phyloP scores from a whole-genome alignment of 2,329 filamentous ascomycete species.

The Monosporascus sp. region DNA sequence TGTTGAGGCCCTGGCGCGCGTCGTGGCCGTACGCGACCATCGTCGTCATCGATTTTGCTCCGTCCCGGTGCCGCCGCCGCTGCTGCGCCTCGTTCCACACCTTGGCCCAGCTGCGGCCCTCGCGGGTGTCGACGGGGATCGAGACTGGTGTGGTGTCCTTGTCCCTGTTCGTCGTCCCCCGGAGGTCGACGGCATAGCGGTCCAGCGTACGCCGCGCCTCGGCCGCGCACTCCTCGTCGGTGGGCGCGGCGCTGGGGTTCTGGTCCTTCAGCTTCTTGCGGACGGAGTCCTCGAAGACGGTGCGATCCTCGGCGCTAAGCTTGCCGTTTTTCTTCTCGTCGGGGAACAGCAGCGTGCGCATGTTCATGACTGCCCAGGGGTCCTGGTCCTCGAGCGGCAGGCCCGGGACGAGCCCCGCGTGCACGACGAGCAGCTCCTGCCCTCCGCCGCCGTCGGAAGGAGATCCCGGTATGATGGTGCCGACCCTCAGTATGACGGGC shows the following conservation, averaged over 20 bases:
- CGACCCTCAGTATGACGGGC: conserved; percentile 73
- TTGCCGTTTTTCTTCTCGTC: conserved; percentile 19
- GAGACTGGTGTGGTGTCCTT: background rate
- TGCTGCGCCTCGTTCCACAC: conserved; percentile 51
- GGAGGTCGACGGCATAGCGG: conserved; percentile 1
- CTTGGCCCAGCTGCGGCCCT: conserved; percentile 63
- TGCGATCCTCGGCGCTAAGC: background rate
- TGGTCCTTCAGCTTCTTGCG: conserved; percentile 25
- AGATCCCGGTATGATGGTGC: conserved; percentile 38
- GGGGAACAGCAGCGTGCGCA: conserved; percentile 69
- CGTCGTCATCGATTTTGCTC: conserved; percentile 31
- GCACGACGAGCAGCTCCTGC: conserved; percentile 66
- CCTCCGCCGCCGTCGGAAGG: conserved; percentile 35
- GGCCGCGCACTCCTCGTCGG: conserved; percentile 10
- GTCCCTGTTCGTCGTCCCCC: conserved; percentile 4
- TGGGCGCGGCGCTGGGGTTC: background rate
- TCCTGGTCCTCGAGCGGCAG: conserved; percentile 65
- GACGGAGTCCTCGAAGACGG: conserved; percentile 32
- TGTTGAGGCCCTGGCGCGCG: conserved; percentile 59
- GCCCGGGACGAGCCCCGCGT: conserved; percentile 79
- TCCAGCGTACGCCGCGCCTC: conserved; percentile 17
- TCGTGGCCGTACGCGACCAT: conserved; percentile 89
- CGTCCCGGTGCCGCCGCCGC: conserved; percentile 11
- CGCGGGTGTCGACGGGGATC: conserved; percentile 35
- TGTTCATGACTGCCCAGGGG: conserved; percentile 82